These are phyloP conservation scores for Ceratobasidium papillatum DNA, from an alignment of 1,284 basidiomycete genomes.

Conservation along the genomic window DNA sequence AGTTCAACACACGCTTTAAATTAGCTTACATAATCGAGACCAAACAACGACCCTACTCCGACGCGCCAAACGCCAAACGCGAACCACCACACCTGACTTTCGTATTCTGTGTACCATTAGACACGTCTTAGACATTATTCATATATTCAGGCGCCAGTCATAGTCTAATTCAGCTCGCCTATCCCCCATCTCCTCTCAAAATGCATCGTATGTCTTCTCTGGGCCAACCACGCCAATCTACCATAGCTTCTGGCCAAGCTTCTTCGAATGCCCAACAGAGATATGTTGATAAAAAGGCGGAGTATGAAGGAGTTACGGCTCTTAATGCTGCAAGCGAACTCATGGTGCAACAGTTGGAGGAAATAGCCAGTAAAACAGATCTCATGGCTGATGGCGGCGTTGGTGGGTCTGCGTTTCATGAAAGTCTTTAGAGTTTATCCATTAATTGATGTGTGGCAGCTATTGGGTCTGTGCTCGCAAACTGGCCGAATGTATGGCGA, in stretches of 20 bases:
- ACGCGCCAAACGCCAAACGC: not conserved
- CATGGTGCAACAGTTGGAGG: constrained; percentile 41
- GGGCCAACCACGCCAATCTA: constrained; percentile 36
- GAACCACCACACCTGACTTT: no score
- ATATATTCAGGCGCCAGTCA: no score
- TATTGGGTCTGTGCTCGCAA: constrained; percentile 43
- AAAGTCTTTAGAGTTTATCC: not conserved
- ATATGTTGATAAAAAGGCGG: constrained; percentile 43
- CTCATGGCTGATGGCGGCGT: constrained; percentile 45
- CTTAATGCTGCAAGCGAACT: constrained; percentile 41
- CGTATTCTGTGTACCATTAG: not conserved
- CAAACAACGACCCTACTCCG: not conserved
- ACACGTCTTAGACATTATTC: no score
- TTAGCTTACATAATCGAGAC: not conserved
- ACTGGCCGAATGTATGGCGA: constrained; percentile 45
- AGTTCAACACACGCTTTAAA: not conserved
- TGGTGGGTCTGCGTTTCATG: constrained; percentile 22
- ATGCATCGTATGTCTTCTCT: constrained; percentile 38
- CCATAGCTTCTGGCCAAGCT: constrained; percentile 30
- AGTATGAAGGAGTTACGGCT: constrained; percentile 43
- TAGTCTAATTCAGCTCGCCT: not conserved
- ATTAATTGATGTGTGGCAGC: constrained; percentile 25
- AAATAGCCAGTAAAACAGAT: constrained; percentile 42
- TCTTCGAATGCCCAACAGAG: constrained; percentile 35
- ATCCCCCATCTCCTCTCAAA: not conserved